Percentiles rank a stretch among this genome's conserved stretches.
Conservation (phyloP, 2,329 filamentous ascomycete genomes). For the Colletotrichum higginsianum region DNA sequence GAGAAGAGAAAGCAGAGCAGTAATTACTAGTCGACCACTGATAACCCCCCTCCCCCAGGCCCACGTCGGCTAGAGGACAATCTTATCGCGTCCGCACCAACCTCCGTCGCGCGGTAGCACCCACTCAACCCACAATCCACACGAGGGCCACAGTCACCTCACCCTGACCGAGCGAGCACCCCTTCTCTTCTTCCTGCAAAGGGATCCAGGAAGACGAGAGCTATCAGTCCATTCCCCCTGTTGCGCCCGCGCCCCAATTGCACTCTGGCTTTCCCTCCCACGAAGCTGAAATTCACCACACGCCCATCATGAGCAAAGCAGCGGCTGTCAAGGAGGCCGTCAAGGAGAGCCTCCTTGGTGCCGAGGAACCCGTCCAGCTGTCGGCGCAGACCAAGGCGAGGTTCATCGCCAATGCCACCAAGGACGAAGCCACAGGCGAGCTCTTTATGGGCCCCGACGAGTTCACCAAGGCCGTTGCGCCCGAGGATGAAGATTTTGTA, state of each 20-base stretch:
- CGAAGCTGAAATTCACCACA: background rate
- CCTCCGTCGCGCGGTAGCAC: constrained; percentile 27
- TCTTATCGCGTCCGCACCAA: constrained; percentile 36
- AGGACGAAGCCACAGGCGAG: constrained; percentile 83
- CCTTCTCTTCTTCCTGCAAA: constrained; percentile 22
- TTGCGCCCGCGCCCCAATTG: constrained; percentile 15
- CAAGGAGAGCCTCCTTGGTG: constrained; percentile 84
- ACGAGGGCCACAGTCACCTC: constrained; percentile 32
- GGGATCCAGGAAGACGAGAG: constrained; percentile 24
- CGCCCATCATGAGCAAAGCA: constrained; percentile 58
- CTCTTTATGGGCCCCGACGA: constrained; percentile 86
- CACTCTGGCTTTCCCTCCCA: constrained; percentile 5
- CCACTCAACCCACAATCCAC: constrained; percentile 39
- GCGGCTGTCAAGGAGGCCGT: constrained; percentile 76
- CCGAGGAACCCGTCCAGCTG: constrained; percentile 70
- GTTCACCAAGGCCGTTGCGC: constrained; percentile 92
- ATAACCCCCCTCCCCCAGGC: background rate
- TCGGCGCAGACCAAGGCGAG: constrained; percentile 82
- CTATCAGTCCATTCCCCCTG: constrained; percentile 10
- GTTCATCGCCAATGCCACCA: constrained; percentile 83
- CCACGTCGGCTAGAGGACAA: constrained; percentile 19
- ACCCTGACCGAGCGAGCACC: constrained; percentile 15
- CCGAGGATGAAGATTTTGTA: constrained; percentile 91
- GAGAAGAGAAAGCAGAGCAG: background rate
- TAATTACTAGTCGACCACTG: background rate